Evolutionary conservation across 306 rosid species (phyloP), one percentile per base, ranked within the genome.

Genomic region (Acacia acuminata): DNA sequence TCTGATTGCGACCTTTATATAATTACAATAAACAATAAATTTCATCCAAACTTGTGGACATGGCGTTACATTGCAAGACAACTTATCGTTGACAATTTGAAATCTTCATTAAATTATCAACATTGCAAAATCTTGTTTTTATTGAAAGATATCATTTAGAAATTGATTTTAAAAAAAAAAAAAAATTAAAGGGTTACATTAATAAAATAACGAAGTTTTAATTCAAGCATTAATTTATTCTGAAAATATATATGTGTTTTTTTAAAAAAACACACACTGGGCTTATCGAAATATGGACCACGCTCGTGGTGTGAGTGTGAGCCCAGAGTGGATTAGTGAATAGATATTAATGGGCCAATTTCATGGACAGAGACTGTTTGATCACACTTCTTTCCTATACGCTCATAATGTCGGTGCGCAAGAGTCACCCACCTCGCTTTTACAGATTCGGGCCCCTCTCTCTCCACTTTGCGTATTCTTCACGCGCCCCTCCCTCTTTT

Each of bases 351-450:
- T 14, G 70, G 70, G 70, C 68, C 68, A 12, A 4, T 61, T 12
- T 25, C 17, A 1, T 61, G 38, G 38, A 61, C 38, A 12, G 3
- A 2, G 7, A 30, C 19, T 1, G 32, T 22, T 10, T n/a, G 64
- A 4, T 12, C 40, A 27, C 36, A 19, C 69, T 63, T 30, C 70
- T 14, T 64, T 19, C 8, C 69, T 16, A 30, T 16, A 30, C 42
- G 20, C 19, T 27, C 71, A 34, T 15, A 13, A 32, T 88, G 91
- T 88, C 91, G 89, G 89, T 44, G 88, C 3, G 44, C 50, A 27
- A 19, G 25, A 30, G 55, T 83, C 78, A 70, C 12, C 19, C 66
- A 58, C 77, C 9, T 61, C 30, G 0, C 20, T 25, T n/a, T 3
- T 32, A 16, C 17, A 25, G 32, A 36, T 76, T 14, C 12, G 25